Percentiles rank a stretch among this genome's conserved stretches.
Evolutionary conservation across 2,329 filamentous ascomycete genomes (phyloP).

Genomic region (Claviceps capensis): DNA sequence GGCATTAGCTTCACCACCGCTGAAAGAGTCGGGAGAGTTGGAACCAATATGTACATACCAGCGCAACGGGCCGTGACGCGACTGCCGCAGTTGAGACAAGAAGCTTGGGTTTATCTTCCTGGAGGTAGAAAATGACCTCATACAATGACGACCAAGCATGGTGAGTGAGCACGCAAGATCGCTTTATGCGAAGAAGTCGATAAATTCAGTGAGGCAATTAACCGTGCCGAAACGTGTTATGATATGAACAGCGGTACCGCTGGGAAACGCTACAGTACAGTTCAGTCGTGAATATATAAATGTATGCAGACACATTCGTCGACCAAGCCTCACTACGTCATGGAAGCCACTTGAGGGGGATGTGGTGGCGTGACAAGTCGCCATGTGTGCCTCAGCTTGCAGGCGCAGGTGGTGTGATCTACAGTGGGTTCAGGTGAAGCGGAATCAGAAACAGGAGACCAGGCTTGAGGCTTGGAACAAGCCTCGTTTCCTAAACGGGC

Average conservation of each 20-base stretch:
- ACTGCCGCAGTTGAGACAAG: conserved; percentile 19
- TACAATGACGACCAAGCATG: not conserved
- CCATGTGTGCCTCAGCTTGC: not conserved
- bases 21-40: not conserved
- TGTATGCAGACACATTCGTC: not conserved
- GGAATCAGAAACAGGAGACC: not conserved
- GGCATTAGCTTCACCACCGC: not conserved
- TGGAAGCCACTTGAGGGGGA: not conserved
- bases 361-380: not conserved
- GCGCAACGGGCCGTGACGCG: conserved; percentile 16
- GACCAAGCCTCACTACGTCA: not conserved
- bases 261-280: no score
- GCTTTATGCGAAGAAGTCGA: not conserved
- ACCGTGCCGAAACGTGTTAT: not conserved
- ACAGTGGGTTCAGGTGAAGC: not conserved
- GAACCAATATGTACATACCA: conserved; percentile 14
- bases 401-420: not conserved
- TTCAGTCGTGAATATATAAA: not conserved
- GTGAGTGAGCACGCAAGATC: not conserved
- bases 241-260: not conserved
- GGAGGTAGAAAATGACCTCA: conserved; percentile 20
- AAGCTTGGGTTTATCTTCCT: conserved; percentile 20
- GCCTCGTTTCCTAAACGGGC: no score
- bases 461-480: no score
- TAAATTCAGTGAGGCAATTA: not conserved